Evolutionary conservation across 495 filamentous ascomycete species (phyloP).

Genomic region (Saxispiralis lemnorum): DNA sequence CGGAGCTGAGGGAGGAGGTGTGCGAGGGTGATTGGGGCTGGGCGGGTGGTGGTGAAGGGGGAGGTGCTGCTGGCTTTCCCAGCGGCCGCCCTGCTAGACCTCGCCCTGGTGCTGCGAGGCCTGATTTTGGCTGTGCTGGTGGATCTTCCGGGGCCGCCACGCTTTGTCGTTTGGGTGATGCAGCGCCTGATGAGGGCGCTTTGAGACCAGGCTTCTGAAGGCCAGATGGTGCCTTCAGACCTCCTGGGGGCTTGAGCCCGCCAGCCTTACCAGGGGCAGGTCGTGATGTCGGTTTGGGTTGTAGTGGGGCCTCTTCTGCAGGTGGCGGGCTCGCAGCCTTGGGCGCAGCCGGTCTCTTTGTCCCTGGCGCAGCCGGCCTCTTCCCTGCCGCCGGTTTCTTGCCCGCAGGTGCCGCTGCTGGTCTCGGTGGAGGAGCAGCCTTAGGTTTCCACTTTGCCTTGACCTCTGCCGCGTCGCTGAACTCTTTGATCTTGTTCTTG

Average conservation of each 20-base stretch:
- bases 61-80: slow-evolving; percentile 47
- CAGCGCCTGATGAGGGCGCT: slow-evolving; percentile 15
- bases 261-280: slow-evolving; percentile 17
- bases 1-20: slow-evolving; percentile 45
- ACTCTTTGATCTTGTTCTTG: slow-evolving; percentile 93
- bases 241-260: slow-evolving; percentile 10
- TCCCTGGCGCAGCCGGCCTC: slow-evolving; percentile 16
- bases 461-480: slow-evolving; percentile 76
- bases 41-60: slow-evolving; percentile 27
- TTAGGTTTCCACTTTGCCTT: slow-evolving; percentile 96
- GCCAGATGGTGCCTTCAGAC: slow-evolving; percentile 17
- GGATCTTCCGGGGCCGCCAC: slow-evolving; percentile 40
- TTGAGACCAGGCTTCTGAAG: slow-evolving; percentile 56
- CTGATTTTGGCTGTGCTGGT: slow-evolving; percentile 42
- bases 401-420: slow-evolving; percentile 27
- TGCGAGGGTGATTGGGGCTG: slow-evolving; percentile 28
- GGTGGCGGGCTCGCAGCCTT: slow-evolving; percentile 38
- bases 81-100: slow-evolving; percentile 74
- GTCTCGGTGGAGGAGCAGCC: slow-evolving; percentile 49
- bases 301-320: slow-evolving; percentile 31
- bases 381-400: slow-evolving; percentile 24
- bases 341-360: slow-evolving; percentile 37
- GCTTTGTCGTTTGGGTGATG: slow-evolving; percentile 34
- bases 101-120: slow-evolving; percentile 41
- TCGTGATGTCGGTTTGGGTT: slow-evolving; percentile 41